Evolutionary conservation across 2,329 filamentous ascomycete genomes (phyloP).

Genomic region (Myriosclerotinia curreyana): DNA sequence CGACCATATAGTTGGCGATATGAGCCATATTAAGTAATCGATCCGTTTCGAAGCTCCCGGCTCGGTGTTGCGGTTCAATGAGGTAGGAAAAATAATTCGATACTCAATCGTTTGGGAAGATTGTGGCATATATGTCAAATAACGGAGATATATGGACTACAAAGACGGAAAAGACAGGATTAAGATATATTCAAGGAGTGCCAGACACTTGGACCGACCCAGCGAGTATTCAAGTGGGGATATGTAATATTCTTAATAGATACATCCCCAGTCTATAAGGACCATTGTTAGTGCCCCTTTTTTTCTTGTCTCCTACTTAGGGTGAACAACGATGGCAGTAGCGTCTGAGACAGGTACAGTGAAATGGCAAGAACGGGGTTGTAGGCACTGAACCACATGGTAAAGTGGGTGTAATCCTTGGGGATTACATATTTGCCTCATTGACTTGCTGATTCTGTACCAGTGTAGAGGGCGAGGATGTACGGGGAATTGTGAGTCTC

Average conservation of each 20-base stretch:
- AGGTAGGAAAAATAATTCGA: slow-evolving; percentile 17
- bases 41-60: slow-evolving; percentile 26
- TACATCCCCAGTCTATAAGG: slow-evolving; percentile 29
- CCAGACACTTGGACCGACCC: slow-evolving; percentile 29
- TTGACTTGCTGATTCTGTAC: slow-evolving; percentile 1
- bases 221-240: slow-evolving; percentile 26
- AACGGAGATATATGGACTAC: slow-evolving; percentile 25
- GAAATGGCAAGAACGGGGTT: slow-evolving; percentile 11
- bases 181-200: slow-evolving; percentile 30
- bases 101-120: slow-evolving; percentile 9
- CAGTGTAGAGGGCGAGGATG: not conserved
- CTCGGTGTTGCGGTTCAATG: slow-evolving; percentile 27
- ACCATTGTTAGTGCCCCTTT: slow-evolving; percentile 18
- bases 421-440: slow-evolving; percentile 4
- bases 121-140: slow-evolving; percentile 20
- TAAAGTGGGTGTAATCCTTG: not conserved
- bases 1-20: slow-evolving; percentile 14
- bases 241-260: slow-evolving; percentile 26
- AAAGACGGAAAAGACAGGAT: slow-evolving; percentile 24
- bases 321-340: slow-evolving; percentile 29
- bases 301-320: slow-evolving; percentile 11
- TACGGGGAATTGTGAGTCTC: not conserved
- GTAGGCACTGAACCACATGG: slow-evolving; percentile 6
- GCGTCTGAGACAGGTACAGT: slow-evolving; percentile 31
- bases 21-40: slow-evolving; percentile 23